phyloP scores from a whole-genome alignment of 352 stramenopile genomes.

The Pythium scleroteichum region DNA sequence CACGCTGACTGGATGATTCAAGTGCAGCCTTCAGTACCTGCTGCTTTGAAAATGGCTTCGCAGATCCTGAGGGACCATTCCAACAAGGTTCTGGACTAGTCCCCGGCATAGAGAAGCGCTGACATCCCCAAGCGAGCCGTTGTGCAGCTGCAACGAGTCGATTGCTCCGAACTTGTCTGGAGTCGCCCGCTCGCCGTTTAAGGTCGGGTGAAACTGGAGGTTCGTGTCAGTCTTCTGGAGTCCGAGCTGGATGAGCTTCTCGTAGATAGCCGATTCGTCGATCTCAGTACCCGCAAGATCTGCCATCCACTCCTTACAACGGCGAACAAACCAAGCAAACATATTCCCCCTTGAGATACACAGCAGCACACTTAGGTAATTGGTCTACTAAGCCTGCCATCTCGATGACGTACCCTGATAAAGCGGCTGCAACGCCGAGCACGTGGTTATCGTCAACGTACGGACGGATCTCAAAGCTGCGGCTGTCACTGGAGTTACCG shows the following conservation, averaged over 20 bases:
- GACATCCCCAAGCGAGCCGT: constrained; percentile 75
- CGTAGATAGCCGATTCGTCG: constrained; percentile 42
- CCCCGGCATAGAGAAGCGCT: constrained; percentile 63
- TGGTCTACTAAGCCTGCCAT: background rate
- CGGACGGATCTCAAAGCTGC: constrained; percentile 74
- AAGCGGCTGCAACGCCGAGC: constrained; percentile 68
- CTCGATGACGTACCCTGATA: constrained; percentile 57
- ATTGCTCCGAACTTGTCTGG: constrained; percentile 44
- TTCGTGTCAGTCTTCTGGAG: constrained; percentile 48
- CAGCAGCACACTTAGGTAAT: too few relatives aligned
- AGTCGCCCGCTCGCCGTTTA: constrained; percentile 64
- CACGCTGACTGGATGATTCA: background rate
- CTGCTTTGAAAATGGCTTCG: constrained; percentile 31
- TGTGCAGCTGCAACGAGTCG: constrained; percentile 50
- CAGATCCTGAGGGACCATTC: constrained; percentile 59
- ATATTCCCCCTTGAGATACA: constrained; percentile 52
- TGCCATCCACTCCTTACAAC: constrained; percentile 53
- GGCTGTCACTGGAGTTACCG: constrained; percentile 4
- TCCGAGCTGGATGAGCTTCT: constrained; percentile 54
- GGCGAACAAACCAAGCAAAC: constrained; percentile 64
- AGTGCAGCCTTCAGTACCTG: constrained; percentile 36
- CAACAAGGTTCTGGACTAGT: constrained; percentile 71
- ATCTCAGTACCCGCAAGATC: constrained; percentile 33
- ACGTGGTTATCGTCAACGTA: constrained; percentile 58
- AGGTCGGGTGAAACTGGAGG: constrained; percentile 59